Percentiles rank a stretch among this genome's conserved stretches.
phyloP scores from a whole-genome alignment of 2,329 filamentous ascomycete genomes.

The Blumeria hordei region DNA sequence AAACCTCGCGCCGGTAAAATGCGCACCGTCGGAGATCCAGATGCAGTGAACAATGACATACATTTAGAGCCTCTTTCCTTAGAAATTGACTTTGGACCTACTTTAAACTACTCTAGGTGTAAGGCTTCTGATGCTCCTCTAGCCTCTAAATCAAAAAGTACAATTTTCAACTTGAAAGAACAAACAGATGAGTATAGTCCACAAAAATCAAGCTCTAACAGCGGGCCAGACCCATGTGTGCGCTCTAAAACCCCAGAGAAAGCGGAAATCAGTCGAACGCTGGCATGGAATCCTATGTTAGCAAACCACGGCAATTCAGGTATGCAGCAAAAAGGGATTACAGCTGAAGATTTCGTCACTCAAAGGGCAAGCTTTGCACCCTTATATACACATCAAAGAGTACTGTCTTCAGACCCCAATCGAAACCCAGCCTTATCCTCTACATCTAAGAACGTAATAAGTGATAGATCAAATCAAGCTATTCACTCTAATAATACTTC shows the following conservation, averaged over 20 bases:
- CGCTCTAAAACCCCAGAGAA: constrained; percentile 19
- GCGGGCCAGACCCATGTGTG: constrained; percentile 11
- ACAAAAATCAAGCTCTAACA: constrained; percentile 4
- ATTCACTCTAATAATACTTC: constrained; percentile 23
- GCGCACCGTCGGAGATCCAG: constrained; percentile 40
- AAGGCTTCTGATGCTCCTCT: constrained; percentile 35
- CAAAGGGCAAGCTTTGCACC: constrained; percentile 41
- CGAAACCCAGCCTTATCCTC: constrained; percentile 21
- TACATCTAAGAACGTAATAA: constrained; percentile 18
- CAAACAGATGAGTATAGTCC: constrained; percentile 3
- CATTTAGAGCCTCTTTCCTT: constrained; percentile 19
- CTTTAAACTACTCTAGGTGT: constrained; percentile 26
- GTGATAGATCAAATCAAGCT: constrained; percentile 9
- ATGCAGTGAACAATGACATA: constrained; percentile 18
- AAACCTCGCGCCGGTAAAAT: constrained; percentile 56
- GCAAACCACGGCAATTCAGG: constrained; percentile 20
- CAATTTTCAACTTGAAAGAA: constrained; percentile 34
- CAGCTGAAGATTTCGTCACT: constrained; percentile 64
- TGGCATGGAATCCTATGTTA: constrained; percentile 60
- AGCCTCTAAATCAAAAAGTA: constrained; percentile 6
- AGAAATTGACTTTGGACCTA: constrained; percentile 70
- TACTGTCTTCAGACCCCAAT: constrained; percentile 25
- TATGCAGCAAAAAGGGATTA: constrained; percentile 23
- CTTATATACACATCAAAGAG: constrained; percentile 33
- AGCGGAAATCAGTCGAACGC: constrained; percentile 25